A percentile compares a stretch with the other conserved stretches of the same genome.
phyloP scores from a whole-genome alignment of 2,329 filamentous ascomycete species.

The Ceratocystis smalleyi region DNA sequence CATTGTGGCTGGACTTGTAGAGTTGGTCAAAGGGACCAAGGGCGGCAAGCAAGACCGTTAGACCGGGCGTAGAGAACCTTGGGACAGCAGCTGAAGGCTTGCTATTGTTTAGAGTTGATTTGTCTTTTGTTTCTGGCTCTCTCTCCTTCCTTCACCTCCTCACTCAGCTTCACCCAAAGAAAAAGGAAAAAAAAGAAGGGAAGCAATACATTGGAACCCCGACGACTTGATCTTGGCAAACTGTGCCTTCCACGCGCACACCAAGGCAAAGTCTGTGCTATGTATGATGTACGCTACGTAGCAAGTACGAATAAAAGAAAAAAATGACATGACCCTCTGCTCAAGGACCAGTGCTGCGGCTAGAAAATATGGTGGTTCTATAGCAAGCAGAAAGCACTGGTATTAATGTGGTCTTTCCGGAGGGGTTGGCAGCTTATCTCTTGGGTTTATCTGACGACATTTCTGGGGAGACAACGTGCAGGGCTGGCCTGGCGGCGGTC shows the following conservation, averaged over 20 bases:
- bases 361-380: background rate
- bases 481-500: background rate
- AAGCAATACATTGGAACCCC: background rate
- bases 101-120: background rate
- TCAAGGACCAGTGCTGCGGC: background rate
- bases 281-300: background rate
- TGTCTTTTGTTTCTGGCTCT: background rate
- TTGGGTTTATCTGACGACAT: background rate
- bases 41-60: background rate
- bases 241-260: background rate
- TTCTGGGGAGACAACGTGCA: background rate
- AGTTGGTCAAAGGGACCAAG: background rate
- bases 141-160: background rate
- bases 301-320: too few relatives aligned
- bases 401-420: background rate
- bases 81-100: background rate
- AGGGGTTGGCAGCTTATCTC: background rate
- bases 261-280: background rate
- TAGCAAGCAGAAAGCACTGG: background rate
- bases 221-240: background rate
- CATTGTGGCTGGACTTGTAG: background rate
- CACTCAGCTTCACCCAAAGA: background rate
- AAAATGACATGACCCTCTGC: background rate
- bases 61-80: background rate
- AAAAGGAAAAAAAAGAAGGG: background rate